Base-by-base conservation (phyloP, 345 rosid species). In the Acer negundo region DNA sequence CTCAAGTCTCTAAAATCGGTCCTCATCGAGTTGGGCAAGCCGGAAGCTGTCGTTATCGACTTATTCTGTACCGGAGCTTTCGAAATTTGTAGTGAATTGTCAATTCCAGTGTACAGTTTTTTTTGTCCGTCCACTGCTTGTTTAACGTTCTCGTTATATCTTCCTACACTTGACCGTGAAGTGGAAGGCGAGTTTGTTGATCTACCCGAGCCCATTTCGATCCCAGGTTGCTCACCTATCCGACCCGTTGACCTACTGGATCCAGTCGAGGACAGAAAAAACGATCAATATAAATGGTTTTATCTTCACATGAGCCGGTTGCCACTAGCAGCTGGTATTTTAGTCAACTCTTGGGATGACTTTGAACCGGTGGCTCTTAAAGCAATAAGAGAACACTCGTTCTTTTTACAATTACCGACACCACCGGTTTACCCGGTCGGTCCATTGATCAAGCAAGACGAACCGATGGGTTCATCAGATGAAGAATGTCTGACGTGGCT, bases 141-240 rank as follows among this genome's bases (percentile, higher is more conserved):
- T 59, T 76, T 79, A 1, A 65, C 91, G 0, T 70, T 84, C 74
- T 47, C 69, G 3, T 8, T 88, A 67, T 78, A 82, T 73, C 47
- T 79, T 16, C 86, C 87, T 10, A 75, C 75, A 0, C 69, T 81
- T 7, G 82, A 82, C 72, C 59, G 55, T 0, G 78, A 59, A 59
- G 82, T 82, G 61, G 74, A 58, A 10, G 81, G 81, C 8, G 83
- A 80, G 67, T 70, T 70, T 38, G 59, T 77, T 28, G 82, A 82
- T 35, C 77, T 51, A 10, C 74, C 77, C 0, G 77, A 62, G n/a
- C 84, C 81, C 6, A 42, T 88, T 15, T 7, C 6, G 16, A 80
- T 86, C 47, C 91, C 85, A 0, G 87, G 91, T 23, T 84, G 84
- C 77, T 73, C n/a, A 4, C 68, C 84, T 1, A 15, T 85, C 9